Base-by-base conservation (phyloP, 257 asterid genomes). In the Solanum verrucosum region DNA sequence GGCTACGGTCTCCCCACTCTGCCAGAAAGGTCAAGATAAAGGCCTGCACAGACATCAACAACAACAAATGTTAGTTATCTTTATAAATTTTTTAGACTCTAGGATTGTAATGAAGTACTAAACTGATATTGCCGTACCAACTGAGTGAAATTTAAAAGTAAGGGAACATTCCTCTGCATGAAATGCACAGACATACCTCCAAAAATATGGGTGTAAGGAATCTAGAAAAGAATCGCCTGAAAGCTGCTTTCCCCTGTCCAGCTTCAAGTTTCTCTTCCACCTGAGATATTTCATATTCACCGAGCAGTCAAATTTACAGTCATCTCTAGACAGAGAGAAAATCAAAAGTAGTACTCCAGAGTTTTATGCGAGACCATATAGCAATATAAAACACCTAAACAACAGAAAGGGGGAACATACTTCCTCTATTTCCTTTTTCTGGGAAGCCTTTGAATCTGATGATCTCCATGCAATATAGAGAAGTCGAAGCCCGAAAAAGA, bases 1-100 rank as follows among this genome's bases (percentile, higher is more conserved):
- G 99, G 93, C 99, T 96, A 82, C 99, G 98, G 85, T 96, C 99
- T 29, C 99, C 99, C 99, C 99, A 96, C 88, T 96, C 99, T 15
- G 99, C 99, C 91, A 95, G 91, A 91, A 96, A 96, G 82, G 98
- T 96, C 95, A 96, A 93, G 77, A 96, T 95, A 84, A 95, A 96
- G 63, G 99, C 92, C 98, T 96, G 98, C 93, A 90, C 9, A 73
- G 37, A 90, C 29, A 10, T 29, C 38, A 81, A 44, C n/a, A 52
- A 79, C 23, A 34, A 18, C 81, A 72, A 11, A 44, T 49, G 27
- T 46, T 29, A 49, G 70, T 46, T 81, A 81, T 29, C 60, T 81
- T 81, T 2, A 40, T 15, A 78, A 77, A 23, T 78, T 25, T 42
- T 31, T 27, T 9, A 81, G 20, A 29, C 9, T 29, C 15, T 46